Base-by-base conservation (phyloP, 2,329 filamentous ascomycete species). In the Botrytis byssoidea region DNA sequence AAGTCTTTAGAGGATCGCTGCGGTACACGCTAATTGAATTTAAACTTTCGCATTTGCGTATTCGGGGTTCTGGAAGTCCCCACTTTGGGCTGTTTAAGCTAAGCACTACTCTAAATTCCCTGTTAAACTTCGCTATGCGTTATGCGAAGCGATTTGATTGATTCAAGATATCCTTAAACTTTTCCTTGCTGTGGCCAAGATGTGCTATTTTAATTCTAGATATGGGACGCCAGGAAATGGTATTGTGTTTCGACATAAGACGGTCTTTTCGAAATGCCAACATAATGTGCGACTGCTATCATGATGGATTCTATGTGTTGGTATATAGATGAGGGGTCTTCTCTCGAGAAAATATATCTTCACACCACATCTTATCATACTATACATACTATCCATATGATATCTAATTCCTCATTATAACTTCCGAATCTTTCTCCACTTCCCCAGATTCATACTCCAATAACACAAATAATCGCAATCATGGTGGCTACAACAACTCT, bases 401-500 rank as follows among this genome's bases (percentile, higher is more conserved):
- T 37, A 48, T n/a, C n/a, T 37, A 20, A 46, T n/a, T 35, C 3
- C 25, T 7, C 12, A 66, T 18, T 46, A 29, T 48, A 35, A 44
- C 10, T 48, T 44, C n/a, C 6, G 18, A 32, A 37, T 66, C 29
- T 3, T 22, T 51, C 22, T 22, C 4, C 22, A 25, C 35, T 67
- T 29, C 25, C 10, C 35, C 32, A 55, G 55, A 37, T 69, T 16
- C 25, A 16, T 20, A 16, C 40, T 42, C 14, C 10, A 14, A 59
- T 18, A 25, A 40, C n/a, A 32, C 7, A 37, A 57, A 59, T 9
- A 51, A 16, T 7, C 59, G 69, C 32, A 64, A 64, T 48, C 32
- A 71, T 71, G 69, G 59, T 71, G 20, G 59, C 57, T 22, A 71
- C 69, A 71, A 32, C 69, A 1, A 71, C 69, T 18, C 59, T 71